Base-by-base conservation (phyloP, 805 yeast species). In the Yarrowia divulgata region DNA sequence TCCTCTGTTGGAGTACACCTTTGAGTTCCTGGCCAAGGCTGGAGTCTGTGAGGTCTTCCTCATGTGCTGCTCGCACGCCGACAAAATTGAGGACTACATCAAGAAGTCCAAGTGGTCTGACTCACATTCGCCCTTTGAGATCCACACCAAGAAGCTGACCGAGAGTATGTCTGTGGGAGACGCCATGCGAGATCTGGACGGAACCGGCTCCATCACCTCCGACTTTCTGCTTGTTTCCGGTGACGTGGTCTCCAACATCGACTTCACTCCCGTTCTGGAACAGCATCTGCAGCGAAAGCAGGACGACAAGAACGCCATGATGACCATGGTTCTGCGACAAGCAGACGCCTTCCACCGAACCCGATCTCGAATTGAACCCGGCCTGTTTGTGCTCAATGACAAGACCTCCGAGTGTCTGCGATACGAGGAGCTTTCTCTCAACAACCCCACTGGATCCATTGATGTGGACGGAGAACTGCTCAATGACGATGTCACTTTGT, bases 151-250 rank as follows among this genome's bases (percentile, higher is more conserved):
- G 67, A 85, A 90, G 83, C 87, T 96, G 32, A 86, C 92, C 60
- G 97, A 94, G 77, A 88, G 95, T 12, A 82, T 93, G 78, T 90
- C 97, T 35, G 97, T 94, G 12, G 99, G 99, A 73, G 99, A 95
- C 80, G 96, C 97, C 23, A 91, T 95, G 97, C 85, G 99, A 77
- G 98, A 94, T 76, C 81, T 95, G 70, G 99, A 95, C 78, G 88
- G 91, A 71, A 84, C 97, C 74, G 97, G 97, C 7, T 81, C 94
- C 69, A 91, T 95, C 66, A 87, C 90, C 0, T 93, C 96, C 14
- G 99, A 95, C 78, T 95, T 95, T 75, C 81, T 95, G 69, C 82
- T 95, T 45, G 90, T 95, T 40, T 87, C 96, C 9, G 99, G 99
- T 71, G 99, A 95, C 77, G 96, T 94, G 19, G 91, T 95, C n/a